Evolutionary conservation across 805 yeast species (phyloP).

Genomic region (Metschnikowia gruessii): DNA sequence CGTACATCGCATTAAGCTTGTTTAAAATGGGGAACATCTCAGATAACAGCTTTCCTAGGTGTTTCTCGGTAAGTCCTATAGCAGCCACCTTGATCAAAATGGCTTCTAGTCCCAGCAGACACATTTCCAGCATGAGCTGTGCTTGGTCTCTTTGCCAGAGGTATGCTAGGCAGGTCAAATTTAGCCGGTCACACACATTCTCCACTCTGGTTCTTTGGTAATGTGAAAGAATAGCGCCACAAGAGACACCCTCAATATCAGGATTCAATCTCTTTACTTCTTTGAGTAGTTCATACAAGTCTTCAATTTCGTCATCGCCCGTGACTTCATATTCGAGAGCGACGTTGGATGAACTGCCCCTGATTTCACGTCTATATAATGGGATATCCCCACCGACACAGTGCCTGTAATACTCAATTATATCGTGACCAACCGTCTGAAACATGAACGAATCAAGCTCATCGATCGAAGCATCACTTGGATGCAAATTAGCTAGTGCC

Average conservation of each 20-base stretch:
- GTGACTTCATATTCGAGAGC: slow-evolving; percentile 68
- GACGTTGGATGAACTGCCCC: slow-evolving; percentile 61
- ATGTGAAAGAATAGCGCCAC: slow-evolving; percentile 94
- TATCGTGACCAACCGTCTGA: slow-evolving; percentile 93
- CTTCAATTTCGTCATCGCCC: slow-evolving; percentile 82
- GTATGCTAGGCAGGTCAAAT: slow-evolving; percentile 66
- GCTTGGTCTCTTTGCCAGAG: slow-evolving; percentile 89
- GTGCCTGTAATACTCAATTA: slow-evolving; percentile 58
- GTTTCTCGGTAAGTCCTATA: slow-evolving; percentile 63
- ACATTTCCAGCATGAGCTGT: slow-evolving; percentile 81
- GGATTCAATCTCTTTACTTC: slow-evolving; percentile 55
- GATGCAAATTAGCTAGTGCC: slow-evolving; percentile 83
- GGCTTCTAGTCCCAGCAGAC: slow-evolving; percentile 66
- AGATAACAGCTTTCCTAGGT: slow-evolving; percentile 66
- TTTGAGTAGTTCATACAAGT: slow-evolving; percentile 54
- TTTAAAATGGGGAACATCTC: slow-evolving; percentile 58
- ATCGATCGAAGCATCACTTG: slow-evolving; percentile 39
- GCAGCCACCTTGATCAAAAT: slow-evolving; percentile 92
- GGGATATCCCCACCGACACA: slow-evolving; percentile 68
- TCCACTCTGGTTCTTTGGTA: slow-evolving; percentile 95
- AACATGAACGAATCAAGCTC: slow-evolving; percentile 96
- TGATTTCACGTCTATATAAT: slow-evolving; percentile 64
- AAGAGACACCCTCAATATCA: slow-evolving; percentile 80
- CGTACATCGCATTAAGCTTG: slow-evolving; percentile 59
- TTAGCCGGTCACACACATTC: slow-evolving; percentile 74